Evolutionary conservation across 306 rosid species (phyloP).

Genomic region (Comarum palustre): DNA sequence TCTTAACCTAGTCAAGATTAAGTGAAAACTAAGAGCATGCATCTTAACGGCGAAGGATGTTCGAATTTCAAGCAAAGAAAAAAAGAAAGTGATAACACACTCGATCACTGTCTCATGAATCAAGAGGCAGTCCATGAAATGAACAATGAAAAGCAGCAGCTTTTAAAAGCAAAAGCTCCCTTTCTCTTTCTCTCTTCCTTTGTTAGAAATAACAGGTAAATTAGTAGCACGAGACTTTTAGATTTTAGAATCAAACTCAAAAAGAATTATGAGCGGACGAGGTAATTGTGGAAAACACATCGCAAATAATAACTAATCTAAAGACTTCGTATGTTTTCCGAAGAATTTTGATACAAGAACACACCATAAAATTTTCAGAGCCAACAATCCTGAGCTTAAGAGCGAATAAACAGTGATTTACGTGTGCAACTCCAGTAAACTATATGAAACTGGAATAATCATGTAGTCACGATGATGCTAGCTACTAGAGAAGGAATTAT

Average conservation of each 20-base stretch:
- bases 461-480: slow-evolving; percentile 2
- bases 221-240: no score
- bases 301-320: neutral
- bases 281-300: neutral
- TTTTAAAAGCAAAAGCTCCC: slow-evolving; percentile 62
- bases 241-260: neutral
- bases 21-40: neutral
- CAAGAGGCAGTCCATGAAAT: slow-evolving; percentile 41
- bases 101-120: slow-evolving; percentile 48
- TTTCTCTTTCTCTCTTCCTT: slow-evolving; percentile 23
- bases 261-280: neutral
- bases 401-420: neutral
- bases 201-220: neutral
- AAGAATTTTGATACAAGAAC: neutral
- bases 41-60: neutral
- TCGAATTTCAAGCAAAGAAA: neutral
- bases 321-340: rapidly evolving
- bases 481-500: neutral
- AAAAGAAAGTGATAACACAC: slow-evolving; percentile 30
- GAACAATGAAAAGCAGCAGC: slow-evolving; percentile 53
- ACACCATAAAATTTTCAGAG: neutral
- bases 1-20: neutral
- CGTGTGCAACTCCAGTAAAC: neutral
- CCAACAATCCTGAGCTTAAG: neutral
- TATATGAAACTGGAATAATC: neutral